Percentiles rank a stretch among this genome's conserved stretches.
Evolutionary conservation across 371 early-diverging fungal genomes (phyloP).

Genomic region (Apophysomyces trapeziformis): DNA sequence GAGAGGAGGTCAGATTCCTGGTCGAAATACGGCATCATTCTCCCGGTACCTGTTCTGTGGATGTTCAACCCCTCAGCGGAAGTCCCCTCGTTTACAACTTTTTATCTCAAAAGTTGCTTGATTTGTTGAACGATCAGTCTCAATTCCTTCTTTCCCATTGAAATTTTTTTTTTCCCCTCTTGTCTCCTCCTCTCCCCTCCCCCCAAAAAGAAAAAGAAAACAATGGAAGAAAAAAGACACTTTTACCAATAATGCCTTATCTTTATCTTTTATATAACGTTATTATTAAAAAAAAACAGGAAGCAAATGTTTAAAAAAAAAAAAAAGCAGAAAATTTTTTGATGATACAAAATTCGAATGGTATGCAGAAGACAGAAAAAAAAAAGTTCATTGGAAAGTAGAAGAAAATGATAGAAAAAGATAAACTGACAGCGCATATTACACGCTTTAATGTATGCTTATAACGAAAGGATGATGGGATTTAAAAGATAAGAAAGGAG

Average conservation of each 20-base stretch:
- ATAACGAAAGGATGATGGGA: not conserved
- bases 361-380: not conserved
- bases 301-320: not conserved
- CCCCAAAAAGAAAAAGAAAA: not conserved
- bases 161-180: not conserved
- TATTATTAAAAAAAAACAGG: slow-evolving; percentile 1
- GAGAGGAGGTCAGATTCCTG: slow-evolving; percentile 71
- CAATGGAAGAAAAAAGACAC: not conserved
- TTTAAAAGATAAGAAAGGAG: not conserved
- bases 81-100: slow-evolving; percentile 85
- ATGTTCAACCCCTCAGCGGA: slow-evolving; percentile 78
- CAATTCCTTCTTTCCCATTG: not conserved
- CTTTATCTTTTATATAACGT: not conserved
- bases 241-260: slow-evolving; percentile 7
- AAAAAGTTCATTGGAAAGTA: not conserved
- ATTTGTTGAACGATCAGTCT: slow-evolving; percentile 34
- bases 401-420: not conserved
- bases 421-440: not conserved
- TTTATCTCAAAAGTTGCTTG: slow-evolving; percentile 71
- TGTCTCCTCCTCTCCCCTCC: no score
- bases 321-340: not conserved
- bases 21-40: slow-evolving; percentile 80
- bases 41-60: slow-evolving; percentile 75
- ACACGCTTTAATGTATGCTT: no score
- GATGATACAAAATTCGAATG: slow-evolving; percentile 9